Evolutionary conservation across 768 basidiomycete genomes (phyloP).

Genomic region (Vishniacozyma victoriae): DNA sequence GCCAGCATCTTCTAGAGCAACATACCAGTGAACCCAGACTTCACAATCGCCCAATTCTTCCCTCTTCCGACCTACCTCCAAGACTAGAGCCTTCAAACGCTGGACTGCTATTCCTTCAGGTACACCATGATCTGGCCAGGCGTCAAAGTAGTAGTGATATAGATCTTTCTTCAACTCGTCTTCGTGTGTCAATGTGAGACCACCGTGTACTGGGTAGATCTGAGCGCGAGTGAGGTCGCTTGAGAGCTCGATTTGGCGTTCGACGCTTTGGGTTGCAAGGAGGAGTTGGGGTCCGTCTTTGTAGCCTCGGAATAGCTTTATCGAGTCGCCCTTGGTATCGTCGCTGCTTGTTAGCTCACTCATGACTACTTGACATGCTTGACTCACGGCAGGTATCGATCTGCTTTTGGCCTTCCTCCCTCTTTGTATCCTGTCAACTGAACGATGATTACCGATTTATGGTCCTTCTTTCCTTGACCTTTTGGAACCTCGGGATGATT

Average conservation of each 20-base stretch:
- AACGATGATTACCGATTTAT: slow-evolving; percentile 32
- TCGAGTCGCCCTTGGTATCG: too few relatives aligned
- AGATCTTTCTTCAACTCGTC: slow-evolving; percentile 3
- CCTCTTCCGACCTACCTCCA: slow-evolving; percentile 11
- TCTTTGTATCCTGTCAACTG: slow-evolving; percentile 46
- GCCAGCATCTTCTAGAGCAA: background rate
- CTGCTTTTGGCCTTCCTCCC: slow-evolving; percentile 39
- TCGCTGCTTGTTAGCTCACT: background rate
- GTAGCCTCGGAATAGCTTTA: too few relatives aligned
- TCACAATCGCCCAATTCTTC: slow-evolving; percentile 19
- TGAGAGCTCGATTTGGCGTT: too few relatives aligned
- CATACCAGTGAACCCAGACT: slow-evolving; percentile 46
- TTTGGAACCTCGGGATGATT: slow-evolving; percentile 10
- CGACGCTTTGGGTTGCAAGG: too few relatives aligned
- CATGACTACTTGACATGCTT: background rate
- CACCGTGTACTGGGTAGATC: background rate
- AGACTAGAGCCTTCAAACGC: slow-evolving; percentile 22
- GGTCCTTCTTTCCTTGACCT: slow-evolving; percentile 6
- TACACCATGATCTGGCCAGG: slow-evolving; percentile 45
- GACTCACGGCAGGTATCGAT: slow-evolving; percentile 42
- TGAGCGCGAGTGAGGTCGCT: too few relatives aligned
- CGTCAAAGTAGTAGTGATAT: slow-evolving; percentile 38
- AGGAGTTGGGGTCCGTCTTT: too few relatives aligned
- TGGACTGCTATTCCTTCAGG: slow-evolving; percentile 24
- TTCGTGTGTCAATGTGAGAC: background rate